These are phyloP conservation scores for Alternaria sp. DNA, from an alignment of 2,329 filamentous ascomycete genomes.

Conservation along the genomic window DNA sequence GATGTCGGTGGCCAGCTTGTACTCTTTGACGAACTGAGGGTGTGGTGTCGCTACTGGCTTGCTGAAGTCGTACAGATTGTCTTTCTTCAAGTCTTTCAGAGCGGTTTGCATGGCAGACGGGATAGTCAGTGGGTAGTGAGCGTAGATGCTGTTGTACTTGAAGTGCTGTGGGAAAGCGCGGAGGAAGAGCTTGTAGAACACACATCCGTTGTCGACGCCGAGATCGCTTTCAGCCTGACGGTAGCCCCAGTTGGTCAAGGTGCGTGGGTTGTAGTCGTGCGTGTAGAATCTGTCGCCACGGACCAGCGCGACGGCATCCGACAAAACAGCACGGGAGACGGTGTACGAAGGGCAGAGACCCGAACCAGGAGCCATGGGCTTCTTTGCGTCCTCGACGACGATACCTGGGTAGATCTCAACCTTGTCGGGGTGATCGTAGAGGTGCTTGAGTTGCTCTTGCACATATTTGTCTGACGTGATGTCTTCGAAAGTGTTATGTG, in stretches of 20 bases:
- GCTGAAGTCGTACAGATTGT: constrained; percentile 73
- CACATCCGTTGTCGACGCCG: constrained; percentile 78
- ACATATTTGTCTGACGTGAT: constrained; percentile 81
- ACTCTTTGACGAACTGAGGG: constrained; percentile 64
- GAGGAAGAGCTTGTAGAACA: constrained; percentile 85
- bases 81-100: constrained; percentile 71
- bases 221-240: constrained; percentile 76
- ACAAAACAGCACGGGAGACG: constrained; percentile 77
- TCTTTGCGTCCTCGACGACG: constrained; percentile 77
- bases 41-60: constrained; percentile 62
- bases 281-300: constrained; percentile 83
- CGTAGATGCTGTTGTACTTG: constrained; percentile 79
- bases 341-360: constrained; percentile 80
- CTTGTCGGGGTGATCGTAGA: constrained; percentile 78
- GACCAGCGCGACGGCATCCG: constrained; percentile 80
- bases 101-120: constrained; percentile 77
- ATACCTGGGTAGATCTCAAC: constrained; percentile 84
- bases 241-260: constrained; percentile 85
- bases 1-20: constrained; percentile 69
- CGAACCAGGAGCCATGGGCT: constrained; percentile 71
- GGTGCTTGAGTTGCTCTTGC: constrained; percentile 65
- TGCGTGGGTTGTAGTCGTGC: constrained; percentile 72
- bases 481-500: constrained; percentile 79
- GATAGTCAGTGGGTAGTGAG: constrained; percentile 77
- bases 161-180: constrained; percentile 84